Evolutionary conservation across 805 yeast species (phyloP).

Genomic region (Yarrowia divulgata): DNA sequence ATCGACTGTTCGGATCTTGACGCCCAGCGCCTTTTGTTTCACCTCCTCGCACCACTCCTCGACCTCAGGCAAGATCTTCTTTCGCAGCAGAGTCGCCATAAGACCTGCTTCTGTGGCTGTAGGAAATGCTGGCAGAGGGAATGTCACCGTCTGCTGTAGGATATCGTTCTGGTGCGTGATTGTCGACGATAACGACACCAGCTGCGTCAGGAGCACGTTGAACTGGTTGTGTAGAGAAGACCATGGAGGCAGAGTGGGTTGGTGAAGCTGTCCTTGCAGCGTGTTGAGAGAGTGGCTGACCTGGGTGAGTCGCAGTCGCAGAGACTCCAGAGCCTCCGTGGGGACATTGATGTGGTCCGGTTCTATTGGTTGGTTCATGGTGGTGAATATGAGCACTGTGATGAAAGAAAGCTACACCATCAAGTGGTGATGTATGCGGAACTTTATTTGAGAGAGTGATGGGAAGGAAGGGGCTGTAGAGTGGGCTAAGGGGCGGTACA

Average conservation of each 20-base stretch:
- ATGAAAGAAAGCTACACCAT: neutral
- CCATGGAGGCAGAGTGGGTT: conserved; percentile 59
- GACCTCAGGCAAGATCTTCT: conserved; percentile 89
- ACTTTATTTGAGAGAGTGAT: neutral
- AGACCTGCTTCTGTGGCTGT: conserved; percentile 83
- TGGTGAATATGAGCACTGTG: neutral
- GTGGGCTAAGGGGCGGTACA: neutral
- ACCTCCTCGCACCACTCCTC: conserved; percentile 77
- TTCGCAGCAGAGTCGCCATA: conserved; percentile 81
- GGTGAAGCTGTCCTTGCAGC: conserved; percentile 61
- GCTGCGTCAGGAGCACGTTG: conserved; percentile 81
- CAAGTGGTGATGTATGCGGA: neutral
- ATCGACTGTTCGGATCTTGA: conserved; percentile 56
- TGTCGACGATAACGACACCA: conserved; percentile 75
- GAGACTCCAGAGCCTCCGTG: conserved; percentile 65
- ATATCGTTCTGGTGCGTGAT: conserved; percentile 66
- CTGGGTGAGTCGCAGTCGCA: conserved; percentile 68
- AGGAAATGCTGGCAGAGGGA: conserved; percentile 85
- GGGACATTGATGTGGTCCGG: conserved; percentile 60
- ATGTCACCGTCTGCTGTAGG: conserved; percentile 73
- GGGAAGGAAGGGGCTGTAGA: too few species aligned
- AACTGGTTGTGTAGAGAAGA: conserved; percentile 83
- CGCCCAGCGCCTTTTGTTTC: conserved; percentile 49
- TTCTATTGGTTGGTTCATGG: conserved; percentile 27
- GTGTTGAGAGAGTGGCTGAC: conserved; percentile 66